Conservation (phyloP, 2,329 filamentous ascomycete species). For the Shiraia bambusicola region DNA sequence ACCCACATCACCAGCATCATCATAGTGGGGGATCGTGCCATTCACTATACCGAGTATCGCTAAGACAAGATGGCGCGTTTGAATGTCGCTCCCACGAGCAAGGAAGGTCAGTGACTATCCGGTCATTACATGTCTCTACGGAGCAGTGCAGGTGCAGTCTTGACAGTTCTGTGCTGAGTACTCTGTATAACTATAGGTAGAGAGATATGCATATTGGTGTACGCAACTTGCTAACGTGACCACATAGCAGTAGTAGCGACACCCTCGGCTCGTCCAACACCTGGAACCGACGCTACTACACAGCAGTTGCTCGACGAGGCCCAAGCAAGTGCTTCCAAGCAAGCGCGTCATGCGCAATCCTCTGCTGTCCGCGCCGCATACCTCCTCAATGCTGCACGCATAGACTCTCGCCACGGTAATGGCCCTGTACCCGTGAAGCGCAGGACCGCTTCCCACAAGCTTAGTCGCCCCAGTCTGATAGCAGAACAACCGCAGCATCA, state of each 20-base stretch:
- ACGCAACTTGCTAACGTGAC: too few species aligned
- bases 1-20: background rate
- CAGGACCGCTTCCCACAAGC: constrained; percentile 14
- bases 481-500: constrained; percentile 7
- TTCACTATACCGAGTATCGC: too few species aligned
- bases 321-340: constrained; percentile 8
- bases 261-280: too few species aligned
- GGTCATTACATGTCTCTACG: too few species aligned
- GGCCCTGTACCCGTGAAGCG: constrained; percentile 4
- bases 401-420: constrained; percentile 9
- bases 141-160: too few species aligned
- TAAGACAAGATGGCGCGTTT: too few species aligned
- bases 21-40: background rate
- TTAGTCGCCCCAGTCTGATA: constrained; percentile 19
- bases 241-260: too few species aligned
- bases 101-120: background rate
- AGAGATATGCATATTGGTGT: too few species aligned
- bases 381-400: constrained; percentile 36
- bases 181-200: too few species aligned
- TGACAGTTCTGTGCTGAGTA: too few species aligned
- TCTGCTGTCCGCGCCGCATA: constrained; percentile 22
- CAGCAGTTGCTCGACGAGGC: constrained; percentile 29
- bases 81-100: too few species aligned
- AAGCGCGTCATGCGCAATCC: constrained; percentile 2
- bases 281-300: constrained; percentile 20